phyloP scores from a whole-genome alignment of 106 monocot genomes.

The Posidonia australis region DNA sequence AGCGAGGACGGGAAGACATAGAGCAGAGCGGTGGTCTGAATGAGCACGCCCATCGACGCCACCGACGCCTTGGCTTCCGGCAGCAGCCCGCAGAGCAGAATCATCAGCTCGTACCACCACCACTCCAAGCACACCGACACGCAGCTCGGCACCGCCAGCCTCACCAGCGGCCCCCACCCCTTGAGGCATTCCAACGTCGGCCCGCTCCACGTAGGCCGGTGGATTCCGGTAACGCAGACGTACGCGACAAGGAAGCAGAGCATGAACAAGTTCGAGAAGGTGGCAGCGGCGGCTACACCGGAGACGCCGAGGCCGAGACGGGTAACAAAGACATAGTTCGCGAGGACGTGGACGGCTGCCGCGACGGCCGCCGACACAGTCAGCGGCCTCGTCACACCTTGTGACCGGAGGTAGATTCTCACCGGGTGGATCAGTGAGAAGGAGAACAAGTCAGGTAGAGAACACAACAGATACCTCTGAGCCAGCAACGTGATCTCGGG shows the following conservation, averaged over 20 bases:
- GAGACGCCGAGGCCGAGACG: slow-evolving; percentile 14
- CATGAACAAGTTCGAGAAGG: slow-evolving; percentile 6
- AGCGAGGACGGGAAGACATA: slow-evolving; percentile 29
- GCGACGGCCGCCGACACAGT: slow-evolving; percentile 17
- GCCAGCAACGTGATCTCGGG: slow-evolving; percentile 12
- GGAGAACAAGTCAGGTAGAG: slow-evolving; percentile 22
- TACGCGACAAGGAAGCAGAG: slow-evolving; percentile 15
- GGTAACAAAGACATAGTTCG: slow-evolving; percentile 6
- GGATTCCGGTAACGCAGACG: slow-evolving; percentile 8
- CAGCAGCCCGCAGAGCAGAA: slow-evolving; percentile 23
- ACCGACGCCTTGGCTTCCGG: slow-evolving; percentile 15
- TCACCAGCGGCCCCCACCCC: slow-evolving; percentile 16
- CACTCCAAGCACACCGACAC: slow-evolving; percentile 23
- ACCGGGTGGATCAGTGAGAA: slow-evolving; percentile 24
- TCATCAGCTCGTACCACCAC: slow-evolving; percentile 35
- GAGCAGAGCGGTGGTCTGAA: slow-evolving; percentile 20
- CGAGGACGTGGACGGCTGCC: slow-evolving; percentile 18
- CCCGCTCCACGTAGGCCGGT: slow-evolving; percentile 7
- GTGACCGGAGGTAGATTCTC: slow-evolving; percentile 24
- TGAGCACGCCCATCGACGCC: slow-evolving; percentile 23
- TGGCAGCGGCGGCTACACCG: slow-evolving; percentile 23
- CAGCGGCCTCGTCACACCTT: slow-evolving; percentile 16
- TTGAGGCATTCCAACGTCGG: slow-evolving; percentile 19
- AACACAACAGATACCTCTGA: slow-evolving; percentile 16
- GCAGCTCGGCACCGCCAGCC: slow-evolving; percentile 21